These are phyloP conservation scores for Aureobasidium sp. DNA, from an alignment of 2,329 filamentous ascomycete species.

Conservation along the genomic window DNA sequence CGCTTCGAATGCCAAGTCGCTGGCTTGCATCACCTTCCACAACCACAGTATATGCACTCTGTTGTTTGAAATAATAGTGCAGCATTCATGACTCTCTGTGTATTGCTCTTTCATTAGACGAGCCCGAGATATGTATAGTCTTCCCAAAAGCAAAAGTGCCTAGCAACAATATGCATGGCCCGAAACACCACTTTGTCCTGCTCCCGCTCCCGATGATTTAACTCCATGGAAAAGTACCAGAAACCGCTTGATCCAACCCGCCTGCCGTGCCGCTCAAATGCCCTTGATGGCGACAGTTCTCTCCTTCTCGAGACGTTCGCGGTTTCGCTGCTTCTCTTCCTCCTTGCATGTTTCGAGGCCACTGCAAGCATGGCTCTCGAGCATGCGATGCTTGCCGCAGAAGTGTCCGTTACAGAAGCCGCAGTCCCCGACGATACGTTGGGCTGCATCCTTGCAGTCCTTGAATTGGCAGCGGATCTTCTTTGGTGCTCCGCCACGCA, in stretches of 20 bases:
- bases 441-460: slow-evolving; percentile 78
- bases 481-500: slow-evolving; percentile 57
- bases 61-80: background rate
- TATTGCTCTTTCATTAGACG: slow-evolving; percentile 1
- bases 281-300: slow-evolving; percentile 91
- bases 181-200: background rate
- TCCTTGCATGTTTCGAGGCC: slow-evolving; percentile 97
- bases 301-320: slow-evolving; percentile 84
- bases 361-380: slow-evolving; percentile 90
- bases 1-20: slow-evolving; percentile 2
- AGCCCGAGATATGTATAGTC: slow-evolving; percentile 1
- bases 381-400: slow-evolving; percentile 87
- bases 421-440: slow-evolving; percentile 94
- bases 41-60: background rate
- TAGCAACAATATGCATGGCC: too few relatives aligned
- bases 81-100: background rate
- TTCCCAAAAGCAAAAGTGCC: background rate
- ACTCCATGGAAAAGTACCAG: background rate
- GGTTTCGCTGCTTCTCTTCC: slow-evolving; percentile 90
- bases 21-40: background rate
- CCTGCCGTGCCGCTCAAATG: slow-evolving; percentile 45
- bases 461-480: slow-evolving; percentile 83
- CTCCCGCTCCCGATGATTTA: background rate
- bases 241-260: background rate
- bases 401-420: slow-evolving; percentile 90